These are phyloP conservation scores for Neofusicoccum kwambonambiense DNA, from an alignment of 2,329 filamentous ascomycete genomes.

Conservation along the genomic window DNA sequence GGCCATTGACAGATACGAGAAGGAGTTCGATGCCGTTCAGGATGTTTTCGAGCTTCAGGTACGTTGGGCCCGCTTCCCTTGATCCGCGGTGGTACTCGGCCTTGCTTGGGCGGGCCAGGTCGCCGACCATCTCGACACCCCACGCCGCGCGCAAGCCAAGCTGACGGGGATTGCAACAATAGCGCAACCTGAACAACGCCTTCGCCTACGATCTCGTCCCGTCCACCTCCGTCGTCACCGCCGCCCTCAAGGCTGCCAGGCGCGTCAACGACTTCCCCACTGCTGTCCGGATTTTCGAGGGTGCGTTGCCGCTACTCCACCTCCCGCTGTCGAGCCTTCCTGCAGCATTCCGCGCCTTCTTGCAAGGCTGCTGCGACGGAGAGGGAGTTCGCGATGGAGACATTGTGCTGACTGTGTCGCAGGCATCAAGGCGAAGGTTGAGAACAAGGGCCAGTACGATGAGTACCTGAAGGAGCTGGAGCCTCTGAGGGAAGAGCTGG, in stretches of 20 bases:
- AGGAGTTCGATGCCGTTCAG: conserved; percentile 96
- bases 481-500: conserved; percentile 88
- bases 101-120: conserved; percentile 8
- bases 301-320: conserved; percentile 53
- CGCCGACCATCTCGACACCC: not conserved
- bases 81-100: conserved; percentile 1
- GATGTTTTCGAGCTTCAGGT: conserved; percentile 99
- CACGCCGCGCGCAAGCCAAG: not conserved
- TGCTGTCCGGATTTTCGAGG: conserved; percentile 97
- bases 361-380: not conserved
- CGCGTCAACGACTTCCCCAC: conserved; percentile 98
- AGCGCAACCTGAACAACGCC: conserved; percentile 98
- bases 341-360: not conserved
- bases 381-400: not conserved
- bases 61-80: conserved; percentile 38
- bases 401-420: conserved; percentile 17
- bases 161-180: conserved; percentile 17
- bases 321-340: not conserved
- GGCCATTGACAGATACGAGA: conserved; percentile 76
- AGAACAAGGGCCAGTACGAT: conserved; percentile 96
- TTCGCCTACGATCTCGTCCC: conserved; percentile 99
- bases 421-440: conserved; percentile 99
- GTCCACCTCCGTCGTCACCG: conserved; percentile 83
- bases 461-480: conserved; percentile 94
- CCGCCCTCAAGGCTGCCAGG: conserved; percentile 88